A percentile compares a stretch with the other conserved stretches of the same genome.
Conservation (phyloP, 345 rosid species). For the Adansonia digitata region DNA sequence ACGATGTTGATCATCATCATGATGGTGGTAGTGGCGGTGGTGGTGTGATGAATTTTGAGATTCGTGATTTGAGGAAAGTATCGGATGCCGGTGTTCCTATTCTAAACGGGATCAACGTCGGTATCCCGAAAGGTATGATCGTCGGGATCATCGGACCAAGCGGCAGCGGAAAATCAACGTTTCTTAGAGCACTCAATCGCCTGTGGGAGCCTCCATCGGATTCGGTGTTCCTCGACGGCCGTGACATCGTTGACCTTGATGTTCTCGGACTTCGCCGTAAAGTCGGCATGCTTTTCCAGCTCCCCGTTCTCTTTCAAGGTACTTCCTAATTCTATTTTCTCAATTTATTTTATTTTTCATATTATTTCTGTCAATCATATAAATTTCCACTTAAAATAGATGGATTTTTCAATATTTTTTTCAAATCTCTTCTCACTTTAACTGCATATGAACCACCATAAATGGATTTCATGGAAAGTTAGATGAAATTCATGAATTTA, state of each 20-base stretch:
- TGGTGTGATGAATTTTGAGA: slow-evolving; percentile 35
- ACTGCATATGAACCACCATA: no score
- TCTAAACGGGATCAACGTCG: slow-evolving; percentile 45
- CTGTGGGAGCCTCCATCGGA: slow-evolving; percentile 80
- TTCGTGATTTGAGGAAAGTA: slow-evolving; percentile 41
- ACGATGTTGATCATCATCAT: neutral
- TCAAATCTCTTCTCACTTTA: no score
- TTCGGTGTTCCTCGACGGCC: slow-evolving; percentile 64
- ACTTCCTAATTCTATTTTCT: neutral
- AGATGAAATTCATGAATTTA: no score
- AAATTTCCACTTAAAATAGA: no score
- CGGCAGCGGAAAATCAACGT: slow-evolving; percentile 90
- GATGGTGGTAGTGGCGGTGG: neutral
- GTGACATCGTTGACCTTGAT: slow-evolving; percentile 53
- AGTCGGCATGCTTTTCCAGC: slow-evolving; percentile 97
- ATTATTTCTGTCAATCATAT: no score
- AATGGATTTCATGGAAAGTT: no score
- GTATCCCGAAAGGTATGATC: slow-evolving; percentile 55
- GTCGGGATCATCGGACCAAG: slow-evolving; percentile 92
- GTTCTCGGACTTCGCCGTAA: slow-evolving; percentile 73
- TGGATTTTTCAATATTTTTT: no score
- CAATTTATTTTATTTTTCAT: no score
- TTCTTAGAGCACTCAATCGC: slow-evolving; percentile 69
- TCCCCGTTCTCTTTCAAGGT: slow-evolving; percentile 86
- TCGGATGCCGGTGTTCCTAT: slow-evolving; percentile 49